A percentile compares a stretch with the other conserved stretches of the same genome.
phyloP scores from a whole-genome alignment of 345 rosid genomes.

The Syzygium aromaticum region DNA sequence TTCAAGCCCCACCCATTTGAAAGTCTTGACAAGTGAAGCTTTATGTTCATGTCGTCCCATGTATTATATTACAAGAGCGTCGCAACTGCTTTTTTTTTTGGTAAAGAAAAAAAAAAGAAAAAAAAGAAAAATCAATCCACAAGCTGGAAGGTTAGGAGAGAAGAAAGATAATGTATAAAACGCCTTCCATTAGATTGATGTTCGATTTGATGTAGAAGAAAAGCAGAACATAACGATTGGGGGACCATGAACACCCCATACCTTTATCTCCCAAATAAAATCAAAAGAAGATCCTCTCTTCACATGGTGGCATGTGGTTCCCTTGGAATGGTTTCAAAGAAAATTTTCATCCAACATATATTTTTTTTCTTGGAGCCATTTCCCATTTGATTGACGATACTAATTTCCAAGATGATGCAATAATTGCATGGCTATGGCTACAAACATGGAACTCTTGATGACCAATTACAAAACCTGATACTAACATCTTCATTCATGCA shows the following conservation, averaged over 20 bases:
- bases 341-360: background rate
- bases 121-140: background rate
- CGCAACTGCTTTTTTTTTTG: background rate
- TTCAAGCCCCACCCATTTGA: background rate
- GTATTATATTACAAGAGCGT: background rate
- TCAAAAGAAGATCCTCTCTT: conserved; percentile 2
- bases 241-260: conserved; percentile 11
- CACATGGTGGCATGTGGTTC: conserved; percentile 13
- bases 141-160: background rate
- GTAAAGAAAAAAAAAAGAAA: background rate
- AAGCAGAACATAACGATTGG: conserved; percentile 1
- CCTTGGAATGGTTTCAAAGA: background rate
- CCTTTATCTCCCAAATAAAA: conserved; percentile 5
- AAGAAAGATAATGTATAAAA: background rate
- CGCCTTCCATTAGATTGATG: background rate
- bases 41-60: background rate
- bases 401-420: background rate
- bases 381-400: background rate
- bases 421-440: background rate
- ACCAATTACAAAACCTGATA: background rate
- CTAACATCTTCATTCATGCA: background rate
- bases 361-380: background rate
- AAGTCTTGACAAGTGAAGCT: background rate
- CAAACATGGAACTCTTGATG: background rate
- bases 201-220: background rate